These are phyloP conservation scores for Lachancea mirantina DNA, from an alignment of 805 yeast species.

Conservation along the genomic window DNA sequence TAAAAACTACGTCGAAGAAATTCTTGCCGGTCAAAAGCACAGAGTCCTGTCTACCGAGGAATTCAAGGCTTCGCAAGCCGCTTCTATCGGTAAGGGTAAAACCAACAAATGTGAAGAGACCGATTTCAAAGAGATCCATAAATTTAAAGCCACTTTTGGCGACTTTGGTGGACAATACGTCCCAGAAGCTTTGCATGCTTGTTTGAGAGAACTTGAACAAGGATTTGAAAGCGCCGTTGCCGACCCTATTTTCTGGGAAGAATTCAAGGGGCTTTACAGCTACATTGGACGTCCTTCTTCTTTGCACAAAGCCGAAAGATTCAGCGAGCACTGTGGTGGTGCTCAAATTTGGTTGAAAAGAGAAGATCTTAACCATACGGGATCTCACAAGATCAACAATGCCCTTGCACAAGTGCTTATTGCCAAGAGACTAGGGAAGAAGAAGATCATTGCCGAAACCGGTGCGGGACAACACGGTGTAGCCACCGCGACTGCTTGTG, in stretches of 20 bases:
- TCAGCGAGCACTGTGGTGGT: slow-evolving; percentile 88
- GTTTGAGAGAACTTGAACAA: slow-evolving; percentile 79
- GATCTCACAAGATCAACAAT: slow-evolving; percentile 81
- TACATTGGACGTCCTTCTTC: slow-evolving; percentile 97
- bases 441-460: slow-evolving; percentile 75
- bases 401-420: slow-evolving; percentile 76
- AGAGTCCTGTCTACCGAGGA: slow-evolving; percentile 29
- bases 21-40: slow-evolving; percentile 52
- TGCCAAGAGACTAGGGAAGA: slow-evolving; percentile 74
- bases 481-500: slow-evolving; percentile 89
- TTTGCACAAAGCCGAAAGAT: slow-evolving; percentile 83
- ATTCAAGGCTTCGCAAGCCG: slow-evolving; percentile 31
- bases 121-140: slow-evolving; percentile 51
- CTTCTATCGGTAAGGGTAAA: slow-evolving; percentile 19
- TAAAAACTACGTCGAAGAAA: slow-evolving; percentile 56
- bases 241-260: slow-evolving; percentile 91
- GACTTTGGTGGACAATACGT: slow-evolving; percentile 98
- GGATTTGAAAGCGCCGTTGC: slow-evolving; percentile 85
- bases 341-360: slow-evolving; percentile 96
- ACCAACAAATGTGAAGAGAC: slow-evolving; percentile 18
- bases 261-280: slow-evolving; percentile 72
- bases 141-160: slow-evolving; percentile 76
- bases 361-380: slow-evolving; percentile 90
- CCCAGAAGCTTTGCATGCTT: slow-evolving; percentile 91
- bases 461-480: slow-evolving; percentile 96